Evolutionary conservation across 306 rosid species (phyloP), one percentile per base, ranked within the genome.

Genomic region (Castanea mollissima): DNA sequence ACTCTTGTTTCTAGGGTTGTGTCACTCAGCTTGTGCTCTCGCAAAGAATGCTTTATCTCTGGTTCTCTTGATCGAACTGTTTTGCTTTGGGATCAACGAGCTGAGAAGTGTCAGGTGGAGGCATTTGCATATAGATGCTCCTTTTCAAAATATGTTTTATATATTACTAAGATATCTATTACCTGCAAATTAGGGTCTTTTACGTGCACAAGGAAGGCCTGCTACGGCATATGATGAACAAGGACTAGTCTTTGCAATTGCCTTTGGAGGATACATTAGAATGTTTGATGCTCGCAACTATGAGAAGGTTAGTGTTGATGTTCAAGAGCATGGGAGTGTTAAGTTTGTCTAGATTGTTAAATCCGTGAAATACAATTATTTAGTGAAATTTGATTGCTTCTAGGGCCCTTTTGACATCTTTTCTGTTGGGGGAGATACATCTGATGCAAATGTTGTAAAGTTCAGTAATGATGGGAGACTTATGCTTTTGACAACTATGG

Each of bases 201-300:
- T 92, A 78, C 96, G 83, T 35, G 98, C 91, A 77, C 97, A 95
- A 90, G 99, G 98, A 88, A 92, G 97, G 85, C 99, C 99, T 80
- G 96, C 97, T 77, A 83, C 91, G 19, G 87, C 98, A 29, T 95
- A 95, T 41, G 99, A 95, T 76, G 98, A 95, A 79, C 99, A 91
- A 87, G 99, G 99, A 56, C 88, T 89, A 55, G 91, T 95, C 64
- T 93, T 95, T 87, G 90, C 98, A 70, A 70, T 95, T 88, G 98
- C 99, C 74, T 95, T 89, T 85, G 98, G 98, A 75, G 98, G 97
- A 71, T 87, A 77, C 83, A 75, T 95, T 68, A 88, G 98, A 86
- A 90, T 92, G 97, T 93, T 95, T 84, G 99, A 95, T 81, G 85
- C 96, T 73, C 91, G 98, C 80, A 92, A 85, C 71, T 95, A 86